Evolutionary conservation across 805 yeast species (phyloP), one percentile per base, ranked within the genome.

Genomic region (Candida palmyrensis): DNA sequence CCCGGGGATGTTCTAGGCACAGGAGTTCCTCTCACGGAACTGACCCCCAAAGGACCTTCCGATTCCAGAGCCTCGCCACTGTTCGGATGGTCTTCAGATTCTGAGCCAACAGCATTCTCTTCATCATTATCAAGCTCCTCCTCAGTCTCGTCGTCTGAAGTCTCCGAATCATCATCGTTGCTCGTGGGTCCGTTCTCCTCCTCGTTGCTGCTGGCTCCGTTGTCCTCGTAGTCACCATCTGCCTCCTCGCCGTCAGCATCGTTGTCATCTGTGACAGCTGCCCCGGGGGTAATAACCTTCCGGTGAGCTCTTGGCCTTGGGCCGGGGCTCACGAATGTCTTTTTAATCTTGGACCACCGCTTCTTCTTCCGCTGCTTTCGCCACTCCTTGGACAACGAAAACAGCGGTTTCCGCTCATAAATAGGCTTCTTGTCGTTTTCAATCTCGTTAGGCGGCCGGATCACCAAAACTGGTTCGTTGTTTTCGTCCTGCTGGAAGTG

Each of bases 391-490:
- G 59, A 57, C 15, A 57, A 61, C 14, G 58, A 47, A 6, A 50
- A 45, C 3, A 51, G 32, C 16, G 40, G 39, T 29, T 39, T 36
- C 6, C 42, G 38, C 22, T 50, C 55, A 20, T 45, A 41, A 17
- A 66, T 65, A 2, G 69, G 68, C 14, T 50, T 49, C 30, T 53
- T 48, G 34, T 51, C 55, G 11, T 58, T 48, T 45, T 71, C 83
- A 39, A 82, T 64, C 45, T 82, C 94, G 13, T 81, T 74, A 1
- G 97, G 96, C 1, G 92, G 80, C 39, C 72, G 72, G 27, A 88
- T 81, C 6, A 81, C 76, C 22, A 87, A 57, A 1, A 90, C 88
- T 4, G 90, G 94, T 23, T 79, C 76, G 22, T 77, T 81, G 23
- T 70, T 75, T 19, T 39, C 41, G 12, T 37, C 36, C 16, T 68